phyloP scores from a whole-genome alignment of 1,284 basidiomycete species.

The Microstroma glucosiphilum region DNA sequence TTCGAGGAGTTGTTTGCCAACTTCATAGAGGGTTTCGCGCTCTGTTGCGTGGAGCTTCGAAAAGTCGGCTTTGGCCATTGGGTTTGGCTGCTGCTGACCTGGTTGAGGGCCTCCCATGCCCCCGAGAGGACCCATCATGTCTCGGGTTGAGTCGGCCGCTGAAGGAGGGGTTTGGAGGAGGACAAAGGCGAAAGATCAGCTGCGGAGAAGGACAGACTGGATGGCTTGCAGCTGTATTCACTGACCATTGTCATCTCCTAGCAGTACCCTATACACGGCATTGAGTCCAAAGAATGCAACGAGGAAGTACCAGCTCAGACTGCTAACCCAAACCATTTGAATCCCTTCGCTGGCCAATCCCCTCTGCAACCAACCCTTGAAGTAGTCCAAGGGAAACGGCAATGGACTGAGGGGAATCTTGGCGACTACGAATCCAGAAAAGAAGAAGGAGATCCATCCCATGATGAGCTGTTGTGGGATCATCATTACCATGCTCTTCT shows the following conservation, averaged over 20 bases:
- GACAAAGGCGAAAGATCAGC: background rate
- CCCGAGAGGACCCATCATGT: conserved; percentile 27
- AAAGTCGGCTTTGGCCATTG: conserved; percentile 59
- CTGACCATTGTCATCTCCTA: conserved; percentile 70
- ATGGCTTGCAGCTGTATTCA: conserved; percentile 56
- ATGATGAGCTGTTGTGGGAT: conserved; percentile 77
- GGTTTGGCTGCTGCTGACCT: background rate
- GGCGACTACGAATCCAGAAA: conserved; percentile 80
- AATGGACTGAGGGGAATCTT: conserved; percentile 61
- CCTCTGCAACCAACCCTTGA: conserved; percentile 97
- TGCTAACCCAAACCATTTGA: conserved; percentile 98
- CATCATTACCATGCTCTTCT: conserved; percentile 82
- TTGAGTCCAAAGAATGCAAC: conserved; percentile 91
- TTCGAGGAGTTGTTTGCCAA: conserved; percentile 55
- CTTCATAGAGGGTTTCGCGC: conserved; percentile 84
- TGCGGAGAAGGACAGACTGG: background rate
- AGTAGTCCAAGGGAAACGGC: conserved; percentile 94
- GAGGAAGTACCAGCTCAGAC: conserved; percentile 97
- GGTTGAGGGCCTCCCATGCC: background rate
- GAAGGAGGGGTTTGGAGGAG: conserved; percentile 13
- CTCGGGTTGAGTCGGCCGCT: conserved; percentile 49
- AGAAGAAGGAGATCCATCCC: conserved; percentile 99
- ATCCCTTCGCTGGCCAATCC: conserved; percentile 93
- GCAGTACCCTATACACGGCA: conserved; percentile 83
- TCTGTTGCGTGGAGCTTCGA: conserved; percentile 85